Base-by-base conservation (phyloP, 805 yeast genomes). In the Ogataea henricii region DNA sequence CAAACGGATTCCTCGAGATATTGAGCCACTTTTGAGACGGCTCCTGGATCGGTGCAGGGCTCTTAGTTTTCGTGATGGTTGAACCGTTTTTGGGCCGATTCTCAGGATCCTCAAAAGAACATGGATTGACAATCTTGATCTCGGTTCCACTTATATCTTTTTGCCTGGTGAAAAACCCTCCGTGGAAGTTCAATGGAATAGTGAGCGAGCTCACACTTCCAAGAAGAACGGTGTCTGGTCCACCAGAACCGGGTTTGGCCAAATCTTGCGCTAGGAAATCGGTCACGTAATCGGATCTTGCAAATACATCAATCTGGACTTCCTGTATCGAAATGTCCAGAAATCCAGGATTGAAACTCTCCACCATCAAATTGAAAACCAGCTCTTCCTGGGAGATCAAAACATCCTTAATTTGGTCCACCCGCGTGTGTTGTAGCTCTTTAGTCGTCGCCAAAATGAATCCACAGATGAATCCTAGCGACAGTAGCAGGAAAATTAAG, bases 301-400 rank as follows among this genome's bases (percentile, higher is more conserved):
- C 97, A 71, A 92, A 92, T 2, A 92, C 73, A 63, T 92, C 97
- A 35, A 92, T 66, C 55, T 88, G 92, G 8, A 85, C 83, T 12
- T 81, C 79, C 35, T 73, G 71, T 2, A 91, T 73, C 2, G 72
- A 69, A 4, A 90, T 80, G 2, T 86, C 74, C 54, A 90, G 73
- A 67, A 91, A 78, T 0, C 97, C 96, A 0, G 97, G 97, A 63
- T 92, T 92, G 57, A 84, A 80, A 0, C 95, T 96, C 49, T 82
- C 85, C 18, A 89, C 79, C 2, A 80, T 78, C 57, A 92, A 69
- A 62, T 85, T 88, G 69, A 92, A 89, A 0, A 90, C 78, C 40
- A 92, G 70, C 62, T 89, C 97, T 59, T 90, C 96, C 53, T 84
- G 83, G 43, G 94, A 83, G 2, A 89, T 87, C 10, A 91, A 70